A percentile compares a stretch with the other conserved stretches of the same genome.
phyloP scores from a whole-genome alignment of 352 stramenopile genomes.

The Phytophthora cactorum region DNA sequence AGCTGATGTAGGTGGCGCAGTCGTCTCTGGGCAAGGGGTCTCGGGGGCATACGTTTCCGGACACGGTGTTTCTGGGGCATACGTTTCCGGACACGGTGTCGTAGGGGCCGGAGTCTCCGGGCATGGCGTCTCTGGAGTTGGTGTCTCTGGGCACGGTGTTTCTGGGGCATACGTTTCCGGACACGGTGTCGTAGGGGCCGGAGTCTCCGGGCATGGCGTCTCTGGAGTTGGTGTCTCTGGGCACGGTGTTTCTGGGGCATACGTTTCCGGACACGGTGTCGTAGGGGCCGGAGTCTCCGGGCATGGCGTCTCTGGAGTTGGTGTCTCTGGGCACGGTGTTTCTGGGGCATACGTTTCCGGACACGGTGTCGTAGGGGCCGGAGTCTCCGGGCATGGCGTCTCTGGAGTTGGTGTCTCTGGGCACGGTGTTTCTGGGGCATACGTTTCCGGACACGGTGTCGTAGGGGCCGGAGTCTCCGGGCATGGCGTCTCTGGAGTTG shows the following conservation, averaged over 20 bases:
- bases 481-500: neutral
- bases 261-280: neutral
- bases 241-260: neutral
- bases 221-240: slow-evolving; percentile 1
- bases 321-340: slow-evolving; percentile 7
- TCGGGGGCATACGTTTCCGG: neutral
- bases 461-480: neutral
- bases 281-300: no score
- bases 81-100: neutral
- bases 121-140: neutral
- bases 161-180: neutral
- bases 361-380: neutral
- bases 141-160: neutral
- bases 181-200: neutral
- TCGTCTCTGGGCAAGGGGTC: slow-evolving; percentile 1
- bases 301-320: no score
- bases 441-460: slow-evolving; percentile 1
- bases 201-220: slow-evolving; percentile 6
- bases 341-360: neutral
- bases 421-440: slow-evolving; percentile 6
- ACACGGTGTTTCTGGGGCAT: neutral
- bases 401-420: no score
- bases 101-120: neutral
- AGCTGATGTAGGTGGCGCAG: neutral
- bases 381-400: no score